Evolutionary conservation across 306 rosid species (phyloP).

Genomic region (Alnus rubra): DNA sequence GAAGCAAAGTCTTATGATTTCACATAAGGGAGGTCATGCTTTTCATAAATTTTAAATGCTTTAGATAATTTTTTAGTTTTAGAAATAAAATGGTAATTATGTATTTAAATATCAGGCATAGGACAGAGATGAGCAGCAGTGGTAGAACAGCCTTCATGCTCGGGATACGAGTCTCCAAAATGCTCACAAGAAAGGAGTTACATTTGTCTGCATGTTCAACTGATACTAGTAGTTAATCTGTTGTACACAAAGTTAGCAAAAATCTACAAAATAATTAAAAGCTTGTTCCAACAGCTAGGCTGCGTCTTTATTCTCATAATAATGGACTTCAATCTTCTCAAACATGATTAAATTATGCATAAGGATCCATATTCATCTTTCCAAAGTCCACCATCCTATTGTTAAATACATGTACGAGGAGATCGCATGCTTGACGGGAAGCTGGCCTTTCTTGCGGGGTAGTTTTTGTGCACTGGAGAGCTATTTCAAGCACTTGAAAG

Average conservation of each 20-base stretch:
- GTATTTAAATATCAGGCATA: neutral
- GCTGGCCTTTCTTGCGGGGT: slow-evolving; percentile 79
- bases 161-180: neutral
- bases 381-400: slow-evolving; percentile 44
- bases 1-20: neutral
- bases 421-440: slow-evolving; percentile 71
- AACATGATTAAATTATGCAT: slow-evolving; percentile 6
- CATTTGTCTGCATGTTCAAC: neutral
- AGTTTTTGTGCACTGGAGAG: slow-evolving; percentile 80
- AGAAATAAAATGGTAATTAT: neutral
- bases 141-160: neutral
- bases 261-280: neutral
- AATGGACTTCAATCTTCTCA: slow-evolving; percentile 14
- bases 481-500: slow-evolving; percentile 83
- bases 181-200: neutral
- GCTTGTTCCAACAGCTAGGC: neutral
- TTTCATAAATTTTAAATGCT: neutral
- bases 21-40: neutral
- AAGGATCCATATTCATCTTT: slow-evolving; percentile 43
- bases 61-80: neutral
- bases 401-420: slow-evolving; percentile 60
- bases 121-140: neutral
- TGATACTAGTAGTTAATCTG: neutral
- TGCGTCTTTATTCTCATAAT: neutral
- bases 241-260: neutral